phyloP scores from a whole-genome alignment of 371 early-diverging fungal species.

The Mortierella sp. region DNA sequence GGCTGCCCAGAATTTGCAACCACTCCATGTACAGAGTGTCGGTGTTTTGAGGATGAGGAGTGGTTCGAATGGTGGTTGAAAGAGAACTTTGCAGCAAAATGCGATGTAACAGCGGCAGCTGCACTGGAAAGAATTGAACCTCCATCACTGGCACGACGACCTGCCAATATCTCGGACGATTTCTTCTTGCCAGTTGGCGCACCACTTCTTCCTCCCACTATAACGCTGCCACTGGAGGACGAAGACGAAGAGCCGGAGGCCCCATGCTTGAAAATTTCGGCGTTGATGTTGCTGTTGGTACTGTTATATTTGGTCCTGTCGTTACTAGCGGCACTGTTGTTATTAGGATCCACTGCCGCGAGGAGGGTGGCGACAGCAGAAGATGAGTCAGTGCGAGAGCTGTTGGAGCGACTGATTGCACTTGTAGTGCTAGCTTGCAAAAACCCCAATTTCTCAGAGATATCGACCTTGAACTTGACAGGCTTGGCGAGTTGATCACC shows the following conservation, averaged over 20 bases:
- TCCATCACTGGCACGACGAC: conserved; percentile 49
- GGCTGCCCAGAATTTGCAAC: neutral
- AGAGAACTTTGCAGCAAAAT: conserved; percentile 17
- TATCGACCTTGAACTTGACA: conserved; percentile 70
- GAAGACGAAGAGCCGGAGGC: conserved; percentile 20
- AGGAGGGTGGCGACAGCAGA: conserved; percentile 35
- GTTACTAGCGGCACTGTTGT: conserved; percentile 5
- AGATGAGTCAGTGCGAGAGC: conserved; percentile 14
- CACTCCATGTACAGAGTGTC: conserved; percentile 26
- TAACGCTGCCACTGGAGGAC: neutral
- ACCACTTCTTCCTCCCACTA: neutral
- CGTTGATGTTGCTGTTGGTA: conserved; percentile 3
- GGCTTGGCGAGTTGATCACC: conserved; percentile 52
- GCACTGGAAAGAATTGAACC: conserved; percentile 50
- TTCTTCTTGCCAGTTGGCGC: neutral
- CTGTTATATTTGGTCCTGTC: neutral
- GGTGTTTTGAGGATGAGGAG: conserved; percentile 5
- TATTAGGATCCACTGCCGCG: conserved; percentile 17
- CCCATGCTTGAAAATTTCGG: neutral
- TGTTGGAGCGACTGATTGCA: conserved; percentile 4
- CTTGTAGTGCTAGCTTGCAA: neutral
- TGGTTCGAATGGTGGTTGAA: conserved; percentile 13
- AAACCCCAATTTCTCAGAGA: conserved; percentile 43
- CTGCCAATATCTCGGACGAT: neutral
- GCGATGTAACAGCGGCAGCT: conserved; percentile 36